phyloP scores from a whole-genome alignment of 495 filamentous ascomycete genomes.

The Penicillium roqueforti region DNA sequence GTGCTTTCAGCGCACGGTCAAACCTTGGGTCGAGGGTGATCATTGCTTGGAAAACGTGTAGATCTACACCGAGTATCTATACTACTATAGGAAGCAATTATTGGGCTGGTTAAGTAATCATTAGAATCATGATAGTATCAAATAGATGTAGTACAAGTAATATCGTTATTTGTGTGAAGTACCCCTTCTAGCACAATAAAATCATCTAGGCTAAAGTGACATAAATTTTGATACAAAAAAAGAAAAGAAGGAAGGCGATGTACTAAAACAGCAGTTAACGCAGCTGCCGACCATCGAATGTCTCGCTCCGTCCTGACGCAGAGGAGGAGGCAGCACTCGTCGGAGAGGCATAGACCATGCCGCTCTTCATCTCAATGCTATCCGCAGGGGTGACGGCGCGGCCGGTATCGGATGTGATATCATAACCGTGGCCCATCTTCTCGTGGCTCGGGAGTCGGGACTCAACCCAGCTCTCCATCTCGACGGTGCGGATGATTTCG shows the following conservation, averaged over 20 bases:
- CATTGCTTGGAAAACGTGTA: neutral
- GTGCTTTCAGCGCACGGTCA: neutral
- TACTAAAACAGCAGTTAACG: neutral
- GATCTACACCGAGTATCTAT: too few species aligned
- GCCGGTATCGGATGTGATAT: conserved; percentile 11
- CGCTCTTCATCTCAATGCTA: conserved; percentile 20
- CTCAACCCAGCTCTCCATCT: conserved; percentile 35
- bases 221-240: neutral
- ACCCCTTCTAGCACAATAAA: neutral
- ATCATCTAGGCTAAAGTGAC: neutral
- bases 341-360: conserved; percentile 17
- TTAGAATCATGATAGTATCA: neutral
- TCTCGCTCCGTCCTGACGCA: conserved; percentile 2
- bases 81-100: too few species aligned
- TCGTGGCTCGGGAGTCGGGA: conserved; percentile 15
- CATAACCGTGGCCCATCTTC: conserved; percentile 10
- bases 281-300: neutral
- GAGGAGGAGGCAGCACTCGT: conserved; percentile 21
- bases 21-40: neutral
- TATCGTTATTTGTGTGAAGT: neutral
- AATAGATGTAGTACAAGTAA: neutral
- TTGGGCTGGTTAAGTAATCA: neutral
- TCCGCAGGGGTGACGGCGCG: conserved; percentile 16
- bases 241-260: neutral
- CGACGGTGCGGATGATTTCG: conserved; percentile 31